Conservation (phyloP, 1,284 basidiomycete genomes). For the Dichomitus squalens region DNA sequence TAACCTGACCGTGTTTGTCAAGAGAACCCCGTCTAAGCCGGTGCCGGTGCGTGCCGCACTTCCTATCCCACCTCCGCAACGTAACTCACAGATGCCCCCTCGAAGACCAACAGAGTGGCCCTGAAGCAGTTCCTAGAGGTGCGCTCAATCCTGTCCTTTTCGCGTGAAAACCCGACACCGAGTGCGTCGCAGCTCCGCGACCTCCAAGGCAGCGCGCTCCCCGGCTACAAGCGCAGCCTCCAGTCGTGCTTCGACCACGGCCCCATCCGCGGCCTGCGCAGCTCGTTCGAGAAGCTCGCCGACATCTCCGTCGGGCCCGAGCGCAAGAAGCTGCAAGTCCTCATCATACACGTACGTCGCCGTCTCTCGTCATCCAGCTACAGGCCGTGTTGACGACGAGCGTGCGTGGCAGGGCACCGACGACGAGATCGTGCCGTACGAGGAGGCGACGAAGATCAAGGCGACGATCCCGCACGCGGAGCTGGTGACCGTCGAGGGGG, state of each 20-base stretch:
- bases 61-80: not conserved
- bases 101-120: not conserved
- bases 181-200: conserved; percentile 18
- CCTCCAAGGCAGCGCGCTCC: conserved; percentile 24
- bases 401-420: conserved; percentile 51
- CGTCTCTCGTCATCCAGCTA: not conserved
- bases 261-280: conserved; percentile 26
- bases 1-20: not conserved
- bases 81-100: not conserved
- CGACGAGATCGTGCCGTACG: conserved; percentile 62
- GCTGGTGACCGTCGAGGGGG: conserved; percentile 59
- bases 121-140: conserved; percentile 20
- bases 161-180: too few species aligned
- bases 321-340: conserved; percentile 39
- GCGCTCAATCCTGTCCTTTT: not conserved
- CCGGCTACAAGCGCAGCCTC: conserved; percentile 26
- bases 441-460: conserved; percentile 56
- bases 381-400: not conserved
- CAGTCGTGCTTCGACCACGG: conserved; percentile 26
- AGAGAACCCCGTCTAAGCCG: not conserved
- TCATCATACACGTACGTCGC: conserved; percentile 62
- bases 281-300: conserved; percentile 26
- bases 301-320: conserved; percentile 16
- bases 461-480: conserved; percentile 53
- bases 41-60: not conserved